phyloP scores from a whole-genome alignment of 441 rosid species.

The Melastoma candidum region DNA sequence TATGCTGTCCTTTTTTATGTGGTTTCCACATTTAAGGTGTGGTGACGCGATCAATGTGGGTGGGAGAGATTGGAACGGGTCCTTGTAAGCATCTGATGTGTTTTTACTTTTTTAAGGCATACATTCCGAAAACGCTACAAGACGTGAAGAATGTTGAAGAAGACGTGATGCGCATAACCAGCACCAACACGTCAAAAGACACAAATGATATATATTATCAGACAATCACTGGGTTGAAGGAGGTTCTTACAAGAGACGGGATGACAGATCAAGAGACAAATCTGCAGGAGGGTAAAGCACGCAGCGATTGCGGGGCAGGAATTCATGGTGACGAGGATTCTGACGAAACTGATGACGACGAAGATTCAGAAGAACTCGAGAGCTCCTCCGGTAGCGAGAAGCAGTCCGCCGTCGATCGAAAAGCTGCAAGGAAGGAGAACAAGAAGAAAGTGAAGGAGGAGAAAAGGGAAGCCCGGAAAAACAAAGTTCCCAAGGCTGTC shows the following conservation, averaged over 20 bases:
- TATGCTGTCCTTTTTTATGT: background rate
- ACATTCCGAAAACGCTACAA: constrained; percentile 76
- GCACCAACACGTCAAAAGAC: constrained; percentile 36
- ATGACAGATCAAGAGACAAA: constrained; percentile 11
- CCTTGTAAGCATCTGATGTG: background rate
- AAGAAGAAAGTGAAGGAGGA: constrained; percentile 94
- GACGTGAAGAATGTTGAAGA: constrained; percentile 63
- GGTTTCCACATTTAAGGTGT: background rate
- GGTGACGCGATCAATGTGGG: too few relatives aligned
- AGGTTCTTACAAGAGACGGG: constrained; percentile 37
- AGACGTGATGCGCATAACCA: constrained; percentile 56
- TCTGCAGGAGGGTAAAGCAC: constrained; percentile 12
- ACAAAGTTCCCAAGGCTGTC: constrained; percentile 68
- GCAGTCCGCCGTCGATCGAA: constrained; percentile 42
- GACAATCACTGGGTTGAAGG: constrained; percentile 72
- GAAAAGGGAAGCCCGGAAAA: constrained; percentile 74
- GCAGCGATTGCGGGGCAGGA: constrained; percentile 9
- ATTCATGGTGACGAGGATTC: constrained; percentile 20
- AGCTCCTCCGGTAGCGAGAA: constrained; percentile 16
- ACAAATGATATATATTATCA: constrained; percentile 60
- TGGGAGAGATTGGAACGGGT: background rate
- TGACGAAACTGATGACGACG: constrained; percentile 29
- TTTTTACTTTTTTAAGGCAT: constrained; percentile 29
- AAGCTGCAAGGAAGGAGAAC: constrained; percentile 83
- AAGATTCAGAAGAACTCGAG: constrained; percentile 24